Base-by-base conservation (phyloP, 2,329 filamentous ascomycete species). In the Alternaria postmessia region DNA sequence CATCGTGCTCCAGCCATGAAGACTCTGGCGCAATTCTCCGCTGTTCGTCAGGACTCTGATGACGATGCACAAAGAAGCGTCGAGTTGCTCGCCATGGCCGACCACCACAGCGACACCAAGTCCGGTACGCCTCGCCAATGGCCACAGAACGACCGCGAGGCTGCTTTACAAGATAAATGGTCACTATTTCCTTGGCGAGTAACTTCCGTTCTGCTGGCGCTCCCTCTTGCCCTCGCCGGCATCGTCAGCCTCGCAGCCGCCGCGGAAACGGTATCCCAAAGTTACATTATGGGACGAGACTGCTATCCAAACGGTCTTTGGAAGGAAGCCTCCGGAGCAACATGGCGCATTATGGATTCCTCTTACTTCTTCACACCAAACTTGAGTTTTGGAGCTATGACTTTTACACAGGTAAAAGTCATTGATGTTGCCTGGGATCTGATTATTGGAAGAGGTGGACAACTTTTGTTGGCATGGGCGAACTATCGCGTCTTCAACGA, bases 381-480 rank as follows among this genome's bases (percentile, higher is more conserved):
- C 26, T 59, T 75, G 1, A 67, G 64, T 28, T 75, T 75, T 24
- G 76, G 73, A n/a, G 43, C 54, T 4, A 73, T 76, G 61, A 71
- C 71, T 0, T 79, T 80, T 51, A 74, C 75, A 2, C 66, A 72
- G 42, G 78, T 73, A 49, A 80, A 80, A 44, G 64, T 78, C 18
- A 74, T 80, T 32, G 77, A 79, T 47, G 69, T 79, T 20, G 59
- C 70, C 9, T 80, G 78, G 77, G 77, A 80, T 61, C 66, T 80
- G n/a, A 42, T 74, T 2, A 53, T 80, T 22, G 78, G 76, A 28
- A 61, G 78, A 52, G 77, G 77, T 3, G 73, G 70, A 2, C 78
- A 80, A 54, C 49, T 77, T 9, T 44, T 77, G 2, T 59, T 78
- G 1, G 72, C 69, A 26, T 73, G 61, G 55, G 66, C 78, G 3